Percentiles rank a stretch among this genome's conserved stretches.
Conservation (phyloP, 805 yeast species). For the Yamadazyma olivae region DNA sequence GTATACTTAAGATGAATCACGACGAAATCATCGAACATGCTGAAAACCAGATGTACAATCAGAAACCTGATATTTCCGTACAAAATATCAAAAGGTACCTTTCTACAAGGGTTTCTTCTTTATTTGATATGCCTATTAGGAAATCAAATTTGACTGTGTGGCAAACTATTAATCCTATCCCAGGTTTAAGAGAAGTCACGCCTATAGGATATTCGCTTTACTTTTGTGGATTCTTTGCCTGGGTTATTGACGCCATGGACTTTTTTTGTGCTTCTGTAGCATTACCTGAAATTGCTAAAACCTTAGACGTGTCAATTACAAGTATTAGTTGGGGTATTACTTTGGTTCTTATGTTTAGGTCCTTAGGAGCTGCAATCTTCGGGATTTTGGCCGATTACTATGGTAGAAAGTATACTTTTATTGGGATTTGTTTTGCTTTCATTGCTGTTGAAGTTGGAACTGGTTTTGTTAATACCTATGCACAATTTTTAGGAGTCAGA, state of each 20-base stretch:
- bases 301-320: conserved; percentile 42
- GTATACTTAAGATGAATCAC: background rate
- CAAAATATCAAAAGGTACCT: conserved; percentile 26
- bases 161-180: conserved; percentile 45
- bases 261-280: conserved; percentile 62
- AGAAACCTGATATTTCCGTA: conserved; percentile 10
- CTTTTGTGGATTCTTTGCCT: conserved; percentile 56
- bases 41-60: conserved; percentile 11
- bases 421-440: conserved; percentile 49
- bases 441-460: conserved; percentile 60
- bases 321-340: conserved; percentile 73
- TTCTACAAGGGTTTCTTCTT: conserved; percentile 46
- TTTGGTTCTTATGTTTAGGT: conserved; percentile 66
- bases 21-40: conserved; percentile 6
- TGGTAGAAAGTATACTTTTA: conserved; percentile 69
- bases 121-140: conserved; percentile 22
- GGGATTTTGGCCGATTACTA: conserved; percentile 60
- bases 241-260: conserved; percentile 75
- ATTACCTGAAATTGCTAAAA: conserved; percentile 47
- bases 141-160: conserved; percentile 3
- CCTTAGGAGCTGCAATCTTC: conserved; percentile 67
- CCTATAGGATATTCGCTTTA: conserved; percentile 55
- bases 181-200: conserved; percentile 34
- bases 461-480: conserved; percentile 58
- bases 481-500: conserved; percentile 58